Evolutionary conservation across 768 basidiomycete genomes (phyloP).

Genomic region (Leucosporidium scottii): DNA sequence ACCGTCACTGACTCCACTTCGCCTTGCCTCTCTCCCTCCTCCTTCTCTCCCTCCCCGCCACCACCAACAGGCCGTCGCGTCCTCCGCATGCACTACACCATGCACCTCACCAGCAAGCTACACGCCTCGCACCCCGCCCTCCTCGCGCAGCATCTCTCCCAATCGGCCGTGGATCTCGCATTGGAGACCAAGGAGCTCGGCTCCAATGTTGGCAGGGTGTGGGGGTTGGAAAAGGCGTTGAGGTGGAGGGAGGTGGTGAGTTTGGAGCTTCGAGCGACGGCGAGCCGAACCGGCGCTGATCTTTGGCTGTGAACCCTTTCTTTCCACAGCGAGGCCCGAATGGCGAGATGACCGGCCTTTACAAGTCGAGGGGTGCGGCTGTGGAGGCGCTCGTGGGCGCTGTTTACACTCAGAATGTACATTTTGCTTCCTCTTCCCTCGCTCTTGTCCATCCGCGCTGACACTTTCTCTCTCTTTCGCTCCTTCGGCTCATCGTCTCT

Average conservation of each 20-base stretch:
- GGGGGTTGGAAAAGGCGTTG: slow-evolving; percentile 20
- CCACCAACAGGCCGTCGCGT: slow-evolving; percentile 20
- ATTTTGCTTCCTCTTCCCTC: neutral
- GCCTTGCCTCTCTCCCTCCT: too few species aligned
- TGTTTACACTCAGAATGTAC: slow-evolving; percentile 24
- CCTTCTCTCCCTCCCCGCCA: too few species aligned
- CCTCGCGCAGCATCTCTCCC: slow-evolving; percentile 10
- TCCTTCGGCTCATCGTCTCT: too few species aligned
- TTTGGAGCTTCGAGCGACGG: neutral
- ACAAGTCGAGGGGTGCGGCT: slow-evolving; percentile 24
- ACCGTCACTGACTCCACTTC: too few species aligned
- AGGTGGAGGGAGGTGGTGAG: slow-evolving; percentile 21
- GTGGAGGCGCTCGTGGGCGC: slow-evolving; percentile 21
- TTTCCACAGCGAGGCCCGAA: neutral
- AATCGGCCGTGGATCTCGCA: slow-evolving; percentile 7
- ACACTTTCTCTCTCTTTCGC: too few species aligned
- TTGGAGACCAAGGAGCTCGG: slow-evolving; percentile 27
- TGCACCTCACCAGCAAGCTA: slow-evolving; percentile 17
- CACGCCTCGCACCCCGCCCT: slow-evolving; percentile 12
- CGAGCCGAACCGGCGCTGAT: neutral
- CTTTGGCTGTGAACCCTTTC: neutral
- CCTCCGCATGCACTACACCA: slow-evolving; percentile 14
- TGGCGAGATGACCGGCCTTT: slow-evolving; percentile 24
- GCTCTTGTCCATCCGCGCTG: too few species aligned
- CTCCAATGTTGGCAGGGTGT: slow-evolving; percentile 17